Conservation (phyloP, 2,329 filamentous ascomycete species). For the Huntiella abstrusa region DNA sequence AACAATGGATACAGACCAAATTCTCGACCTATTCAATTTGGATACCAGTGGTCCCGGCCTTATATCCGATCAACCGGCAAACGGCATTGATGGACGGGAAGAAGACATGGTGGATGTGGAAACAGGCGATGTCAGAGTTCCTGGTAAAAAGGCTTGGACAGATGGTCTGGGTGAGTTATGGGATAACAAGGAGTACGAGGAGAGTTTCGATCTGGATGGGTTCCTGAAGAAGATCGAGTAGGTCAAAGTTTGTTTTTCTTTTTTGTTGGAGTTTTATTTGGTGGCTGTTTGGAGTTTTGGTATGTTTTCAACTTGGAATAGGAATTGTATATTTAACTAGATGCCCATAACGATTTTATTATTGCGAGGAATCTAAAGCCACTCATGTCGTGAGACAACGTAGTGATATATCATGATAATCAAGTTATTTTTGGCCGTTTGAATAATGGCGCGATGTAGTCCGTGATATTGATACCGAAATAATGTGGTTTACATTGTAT, state of each 20-base stretch:
- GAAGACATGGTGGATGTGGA: conserved; percentile 88
- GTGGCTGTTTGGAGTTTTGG: conserved; percentile 7
- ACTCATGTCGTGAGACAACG: no score
- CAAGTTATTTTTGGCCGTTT: no score
- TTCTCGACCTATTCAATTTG: conserved; percentile 87
- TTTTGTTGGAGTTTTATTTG: conserved; percentile 2
- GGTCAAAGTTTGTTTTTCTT: conserved; percentile 8
- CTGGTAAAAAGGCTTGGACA: conserved; percentile 88
- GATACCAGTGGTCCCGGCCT: conserved; percentile 56
- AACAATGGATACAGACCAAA: conserved; percentile 97
- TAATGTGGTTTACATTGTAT: no score
- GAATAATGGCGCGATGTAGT: no score
- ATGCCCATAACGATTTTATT: no score
- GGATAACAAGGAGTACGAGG: conserved; percentile 95
- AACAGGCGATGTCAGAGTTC: conserved; percentile 83
- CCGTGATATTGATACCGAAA: no score
- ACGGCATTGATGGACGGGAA: conserved; percentile 41
- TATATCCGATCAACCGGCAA: conserved; percentile 31
- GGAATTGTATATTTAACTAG: no score
- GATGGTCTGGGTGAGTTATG: conserved; percentile 91
- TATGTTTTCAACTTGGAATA: background rate
- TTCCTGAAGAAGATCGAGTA: conserved; percentile 86
- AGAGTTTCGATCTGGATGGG: conserved; percentile 89
- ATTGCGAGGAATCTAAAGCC: no score
- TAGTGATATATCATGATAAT: no score